Base-by-base conservation (phyloP, 495 filamentous ascomycete species). In the Bathelium albidoporum region DNA sequence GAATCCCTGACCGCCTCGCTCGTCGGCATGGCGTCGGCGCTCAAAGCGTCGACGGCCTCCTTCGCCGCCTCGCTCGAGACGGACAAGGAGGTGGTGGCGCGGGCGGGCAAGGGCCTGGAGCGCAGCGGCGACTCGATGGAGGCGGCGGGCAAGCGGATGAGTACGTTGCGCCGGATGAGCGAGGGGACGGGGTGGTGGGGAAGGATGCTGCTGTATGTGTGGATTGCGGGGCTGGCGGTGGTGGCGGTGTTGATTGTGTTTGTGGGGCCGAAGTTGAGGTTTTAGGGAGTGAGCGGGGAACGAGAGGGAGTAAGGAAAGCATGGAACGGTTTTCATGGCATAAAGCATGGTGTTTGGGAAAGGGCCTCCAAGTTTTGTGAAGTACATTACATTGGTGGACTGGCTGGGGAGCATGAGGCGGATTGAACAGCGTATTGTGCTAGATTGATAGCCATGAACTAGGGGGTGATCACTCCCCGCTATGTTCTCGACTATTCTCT, bases 111-210 rank as follows among this genome's bases (percentile, higher is more conserved):
- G 39, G 89, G 88, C 0, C 80, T 98, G 60, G 89, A 92, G 69
- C 83, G 82, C 73, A 95, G 88, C 66, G 81, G 84, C 43, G 71
- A 77, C 7, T 86, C 83, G 1, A 88, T 98, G 80, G 85, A 89
- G 45, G 84, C 83, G 0, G 87, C 92, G 22, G 82, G 84, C 43
- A 78, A 80, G 65, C 75, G 83, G 63, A 94, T 98, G 87, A 87
- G 89, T 0, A 78, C 79, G 70, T 70, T 96, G 68, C 75, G 81
- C 66, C 77, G 80, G 28, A 86, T 93, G 83, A 89, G 84, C 24
- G 91, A 95, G 77, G 91, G 90, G 11, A 84, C 86, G 71, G 91
- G 91, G 0, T 93, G 87, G 88, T 92, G 86, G 87, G 91, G 88
- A 20, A 72, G 91, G 60, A 83, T 96, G 78, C 78, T 89, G 80